phyloP scores from a whole-genome alignment of 495 filamentous ascomycete species.

The Penicillium argentinense region DNA sequence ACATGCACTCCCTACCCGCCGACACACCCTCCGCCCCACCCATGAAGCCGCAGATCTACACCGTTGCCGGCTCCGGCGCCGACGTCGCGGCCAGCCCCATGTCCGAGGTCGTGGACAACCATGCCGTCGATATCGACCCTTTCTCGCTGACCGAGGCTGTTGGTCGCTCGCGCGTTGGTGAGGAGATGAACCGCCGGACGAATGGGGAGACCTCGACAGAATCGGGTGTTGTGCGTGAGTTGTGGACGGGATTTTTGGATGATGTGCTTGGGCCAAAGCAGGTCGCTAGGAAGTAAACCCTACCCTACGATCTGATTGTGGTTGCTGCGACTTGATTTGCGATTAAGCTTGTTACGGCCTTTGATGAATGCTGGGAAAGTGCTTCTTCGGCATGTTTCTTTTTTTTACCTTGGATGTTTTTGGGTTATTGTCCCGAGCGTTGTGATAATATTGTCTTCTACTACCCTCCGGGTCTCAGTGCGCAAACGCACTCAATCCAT shows the following conservation, averaged over 20 bases:
- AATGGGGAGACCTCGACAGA: slow-evolving; percentile 21
- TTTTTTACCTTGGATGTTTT: too few relatives aligned
- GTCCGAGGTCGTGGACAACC: slow-evolving; percentile 60
- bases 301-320: too few relatives aligned
- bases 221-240: slow-evolving; percentile 43
- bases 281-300: slow-evolving; percentile 22
- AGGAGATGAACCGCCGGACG: slow-evolving; percentile 31
- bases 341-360: not conserved
- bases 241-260: slow-evolving; percentile 59
- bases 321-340: too few relatives aligned
- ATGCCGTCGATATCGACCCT: slow-evolving; percentile 55
- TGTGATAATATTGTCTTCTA: not conserved
- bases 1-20: slow-evolving; percentile 33
- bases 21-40: slow-evolving; percentile 27
- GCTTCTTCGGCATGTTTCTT: slow-evolving; percentile 3
- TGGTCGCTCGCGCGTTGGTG: slow-evolving; percentile 40
- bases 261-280: slow-evolving; percentile 54
- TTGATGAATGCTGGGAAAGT: slow-evolving; percentile 14
- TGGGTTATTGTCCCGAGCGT: too few relatives aligned
- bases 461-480: too few relatives aligned
- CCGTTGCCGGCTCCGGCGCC: slow-evolving; percentile 50
- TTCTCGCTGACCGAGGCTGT: slow-evolving; percentile 57
- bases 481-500: too few relatives aligned
- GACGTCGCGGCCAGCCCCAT: slow-evolving; percentile 55
- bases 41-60: slow-evolving; percentile 59